Percentiles rank a stretch among this genome's conserved stretches.
These are phyloP conservation scores for Botrytis aclada DNA, from an alignment of 2,329 filamentous ascomycete genomes.

Conservation along the genomic window DNA sequence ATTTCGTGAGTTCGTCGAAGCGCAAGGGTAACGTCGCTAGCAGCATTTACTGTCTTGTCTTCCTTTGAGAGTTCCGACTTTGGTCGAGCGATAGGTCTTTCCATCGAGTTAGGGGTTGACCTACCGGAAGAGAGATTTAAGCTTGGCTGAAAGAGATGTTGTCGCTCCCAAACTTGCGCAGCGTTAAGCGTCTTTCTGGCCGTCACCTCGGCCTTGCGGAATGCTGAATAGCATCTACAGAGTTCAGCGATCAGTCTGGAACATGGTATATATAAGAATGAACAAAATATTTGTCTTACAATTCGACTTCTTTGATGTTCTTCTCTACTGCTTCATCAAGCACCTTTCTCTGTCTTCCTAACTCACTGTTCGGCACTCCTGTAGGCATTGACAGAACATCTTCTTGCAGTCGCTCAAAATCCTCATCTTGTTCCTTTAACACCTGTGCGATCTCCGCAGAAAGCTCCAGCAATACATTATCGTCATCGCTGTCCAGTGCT, in stretches of 20 bases:
- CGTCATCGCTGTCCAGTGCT: constrained; percentile 45
- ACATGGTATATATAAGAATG: not conserved
- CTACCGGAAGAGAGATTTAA: constrained; percentile 22
- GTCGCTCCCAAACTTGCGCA: constrained; percentile 73
- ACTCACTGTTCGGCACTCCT: constrained; percentile 49
- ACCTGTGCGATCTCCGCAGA: constrained; percentile 75
- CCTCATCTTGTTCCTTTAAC: constrained; percentile 75
- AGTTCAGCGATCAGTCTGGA: not conserved
- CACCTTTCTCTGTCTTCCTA: constrained; percentile 61
- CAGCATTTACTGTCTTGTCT: constrained; percentile 70
- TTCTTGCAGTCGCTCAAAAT: constrained; percentile 75
- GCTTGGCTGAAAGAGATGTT: constrained; percentile 64
- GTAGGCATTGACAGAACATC: constrained; percentile 63
- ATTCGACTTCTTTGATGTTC: constrained; percentile 67
- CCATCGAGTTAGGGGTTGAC: constrained; percentile 40
- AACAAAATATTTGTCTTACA: constrained; percentile 46
- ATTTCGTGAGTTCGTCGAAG: constrained; percentile 82
- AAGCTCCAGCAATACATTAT: constrained; percentile 65
- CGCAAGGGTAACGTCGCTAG: constrained; percentile 78
- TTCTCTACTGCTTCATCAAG: constrained; percentile 65
- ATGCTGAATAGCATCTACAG: constrained; percentile 48
- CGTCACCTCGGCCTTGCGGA: constrained; percentile 76
- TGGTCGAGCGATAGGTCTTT: constrained; percentile 30
- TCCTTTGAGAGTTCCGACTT: constrained; percentile 49
- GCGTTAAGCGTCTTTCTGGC: constrained; percentile 72